A percentile compares a stretch with the other conserved stretches of the same genome.
phyloP scores from a whole-genome alignment of 345 rosid species.

The Excoecaria cochinchinensis region DNA sequence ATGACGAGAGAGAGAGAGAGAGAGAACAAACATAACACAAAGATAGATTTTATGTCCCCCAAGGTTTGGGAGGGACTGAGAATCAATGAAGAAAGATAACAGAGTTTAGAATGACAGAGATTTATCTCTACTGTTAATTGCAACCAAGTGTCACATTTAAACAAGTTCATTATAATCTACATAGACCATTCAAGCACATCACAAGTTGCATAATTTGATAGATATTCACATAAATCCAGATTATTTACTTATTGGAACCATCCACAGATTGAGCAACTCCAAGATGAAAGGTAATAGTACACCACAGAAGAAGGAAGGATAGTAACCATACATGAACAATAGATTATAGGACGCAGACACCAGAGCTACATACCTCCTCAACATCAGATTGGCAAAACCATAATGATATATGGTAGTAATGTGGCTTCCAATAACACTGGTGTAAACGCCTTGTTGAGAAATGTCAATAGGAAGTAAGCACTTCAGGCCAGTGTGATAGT shows the following conservation, averaged over 20 bases:
- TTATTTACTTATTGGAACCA: neutral
- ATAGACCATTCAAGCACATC: too few species aligned
- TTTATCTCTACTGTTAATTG: neutral
- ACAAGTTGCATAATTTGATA: neutral
- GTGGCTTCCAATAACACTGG: conserved; percentile 91
- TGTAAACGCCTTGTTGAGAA: conserved; percentile 87
- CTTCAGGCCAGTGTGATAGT: conserved; percentile 92
- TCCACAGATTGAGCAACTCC: neutral
- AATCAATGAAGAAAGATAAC: neutral
- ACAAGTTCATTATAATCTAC: neutral
- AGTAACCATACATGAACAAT: neutral
- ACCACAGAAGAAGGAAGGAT: neutral
- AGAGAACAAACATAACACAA: neutral
- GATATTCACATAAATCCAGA: neutral
- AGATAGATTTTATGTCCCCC: neutral
- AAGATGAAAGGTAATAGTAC: neutral
- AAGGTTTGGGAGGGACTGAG: neutral
- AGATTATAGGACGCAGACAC: neutral
- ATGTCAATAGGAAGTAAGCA: conserved; percentile 93
- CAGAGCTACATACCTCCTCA: conserved; percentile 63
- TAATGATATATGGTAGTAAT: conserved; percentile 90
- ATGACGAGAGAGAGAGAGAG: neutral
- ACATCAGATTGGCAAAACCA: conserved; percentile 96
- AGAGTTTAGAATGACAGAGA: neutral
- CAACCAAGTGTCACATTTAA: neutral